Percentiles rank a stretch among this genome's conserved stretches.
phyloP scores from a whole-genome alignment of 129 eudicot species.

The Helianthus tuberosus region DNA sequence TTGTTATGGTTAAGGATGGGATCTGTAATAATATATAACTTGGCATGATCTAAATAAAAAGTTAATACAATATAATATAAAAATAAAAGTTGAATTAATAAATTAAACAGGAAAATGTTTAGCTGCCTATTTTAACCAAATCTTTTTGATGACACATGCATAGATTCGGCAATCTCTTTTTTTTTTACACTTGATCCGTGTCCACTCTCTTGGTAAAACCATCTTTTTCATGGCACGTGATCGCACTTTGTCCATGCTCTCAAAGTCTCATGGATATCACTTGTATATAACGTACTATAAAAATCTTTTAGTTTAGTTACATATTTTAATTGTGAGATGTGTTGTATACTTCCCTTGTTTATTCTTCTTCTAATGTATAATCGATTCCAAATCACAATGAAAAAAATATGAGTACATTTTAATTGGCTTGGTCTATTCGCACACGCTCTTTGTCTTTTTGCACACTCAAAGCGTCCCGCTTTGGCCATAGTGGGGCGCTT shows the following conservation, averaged over 20 bases:
- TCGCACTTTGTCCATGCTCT: slow-evolving; percentile 23
- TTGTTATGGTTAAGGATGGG: no score
- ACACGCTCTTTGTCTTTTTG: no score
- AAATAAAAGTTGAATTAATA: background rate
- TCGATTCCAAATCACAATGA: no score
- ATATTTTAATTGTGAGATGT: no score
- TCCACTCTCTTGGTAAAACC: slow-evolving; percentile 1
- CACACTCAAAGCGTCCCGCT: no score
- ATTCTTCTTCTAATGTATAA: no score
- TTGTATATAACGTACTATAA: background rate
- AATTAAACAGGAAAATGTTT: background rate
- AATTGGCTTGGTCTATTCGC: no score
- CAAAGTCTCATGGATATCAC: background rate
- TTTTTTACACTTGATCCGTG: slow-evolving; percentile 3
- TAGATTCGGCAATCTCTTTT: background rate
- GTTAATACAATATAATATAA: background rate
- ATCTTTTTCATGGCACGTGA: slow-evolving; percentile 33
- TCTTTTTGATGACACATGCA: slow-evolving; percentile 21
- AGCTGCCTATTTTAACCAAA: slow-evolving; percentile 1
- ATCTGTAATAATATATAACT: no score
- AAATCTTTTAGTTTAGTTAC: no score
- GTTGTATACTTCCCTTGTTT: no score
- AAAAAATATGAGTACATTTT: no score
- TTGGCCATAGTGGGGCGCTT: no score
- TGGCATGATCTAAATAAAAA: background rate